Base-by-base conservation (phyloP, 1,284 basidiomycete genomes). In the Microbotryum intermedium region DNA sequence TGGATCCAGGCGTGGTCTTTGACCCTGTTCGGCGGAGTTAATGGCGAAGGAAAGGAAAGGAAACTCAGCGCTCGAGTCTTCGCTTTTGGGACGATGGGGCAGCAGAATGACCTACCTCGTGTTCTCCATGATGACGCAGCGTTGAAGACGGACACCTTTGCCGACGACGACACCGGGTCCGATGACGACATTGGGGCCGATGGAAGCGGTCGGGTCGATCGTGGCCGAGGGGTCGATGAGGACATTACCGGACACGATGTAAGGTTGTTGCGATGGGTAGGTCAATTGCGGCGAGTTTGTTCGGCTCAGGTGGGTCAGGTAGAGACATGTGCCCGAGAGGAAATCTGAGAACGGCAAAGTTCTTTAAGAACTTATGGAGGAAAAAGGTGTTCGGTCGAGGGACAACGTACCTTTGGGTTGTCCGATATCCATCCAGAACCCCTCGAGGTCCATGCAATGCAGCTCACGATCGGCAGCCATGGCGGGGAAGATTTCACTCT, bases 341-440 rank as follows among this genome's bases (percentile, higher is more conserved):
- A 65, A 60, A 50, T 58, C 52, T 25, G 23, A 34, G n/a, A 28
- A 49, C 46, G 13, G 30, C 26, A 20, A 30, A 49, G 21, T n/a
- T 42, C 45, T 6, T 21, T 23, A 25, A 11, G 43, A 20, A 50
- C 2, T 4, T 10, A 26, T 23, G 48, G 20, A 18, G 46, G 48
- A 42, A 53, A 26, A 8, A 29, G 18, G 6, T 20, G 20, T n/a
- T n/a, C n/a, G 16, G 47, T 10, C 18, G 23, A 18, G 23, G 28
- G 4, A 43, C 30, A 6, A 67, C 70, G 44, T 29, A 73, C 75
- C 76, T 68, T 79, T 79, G 52, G 78, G 78, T 71, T 79, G 78
- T 58, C 78, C 78, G 51, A 79, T 75, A 66, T 79, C 78, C 77
- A 79, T 79, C 78, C 78, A 79, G 75, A 79, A 79, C 30, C 77